A percentile compares a stretch with the other conserved stretches of the same genome.
Evolutionary conservation across 805 yeast species (phyloP).

Genomic region (Maudiozyma turicensis): DNA sequence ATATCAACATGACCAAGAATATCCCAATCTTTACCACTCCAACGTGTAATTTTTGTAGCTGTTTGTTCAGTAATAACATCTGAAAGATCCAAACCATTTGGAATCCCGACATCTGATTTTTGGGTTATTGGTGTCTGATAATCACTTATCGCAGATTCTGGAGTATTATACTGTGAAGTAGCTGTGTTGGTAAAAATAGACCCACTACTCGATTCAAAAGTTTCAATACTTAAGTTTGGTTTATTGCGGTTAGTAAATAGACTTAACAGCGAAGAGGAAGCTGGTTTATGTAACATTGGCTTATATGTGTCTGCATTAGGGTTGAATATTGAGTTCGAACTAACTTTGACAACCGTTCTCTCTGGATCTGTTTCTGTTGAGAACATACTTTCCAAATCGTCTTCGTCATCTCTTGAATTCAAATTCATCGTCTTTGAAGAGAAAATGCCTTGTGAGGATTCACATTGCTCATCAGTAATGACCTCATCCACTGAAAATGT

Average conservation of each 20-base stretch:
- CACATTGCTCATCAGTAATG: neutral
- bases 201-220: slow-evolving; percentile 1
- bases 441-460: neutral
- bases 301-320: slow-evolving; percentile 15
- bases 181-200: neutral
- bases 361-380: neutral
- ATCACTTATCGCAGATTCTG: neutral
- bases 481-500: slow-evolving; percentile 8
- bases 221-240: slow-evolving; percentile 9
- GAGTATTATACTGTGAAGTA: slow-evolving; percentile 1
- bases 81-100: neutral
- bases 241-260: slow-evolving; percentile 17
- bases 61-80: slow-evolving; percentile 3
- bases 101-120: neutral
- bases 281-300: slow-evolving; percentile 12
- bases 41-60: slow-evolving; percentile 13
- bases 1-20: slow-evolving; percentile 6
- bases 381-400: neutral
- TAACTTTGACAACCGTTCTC: neutral
- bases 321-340: slow-evolving; percentile 7
- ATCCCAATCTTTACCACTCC: slow-evolving; percentile 22
- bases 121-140: neutral
- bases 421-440: neutral
- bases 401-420: neutral
- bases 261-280: slow-evolving; percentile 21